Percentiles rank a stretch among this genome's conserved stretches.
Conservation (phyloP, 2,329 filamentous ascomycete genomes). For the Colletotrichum sublineola region DNA sequence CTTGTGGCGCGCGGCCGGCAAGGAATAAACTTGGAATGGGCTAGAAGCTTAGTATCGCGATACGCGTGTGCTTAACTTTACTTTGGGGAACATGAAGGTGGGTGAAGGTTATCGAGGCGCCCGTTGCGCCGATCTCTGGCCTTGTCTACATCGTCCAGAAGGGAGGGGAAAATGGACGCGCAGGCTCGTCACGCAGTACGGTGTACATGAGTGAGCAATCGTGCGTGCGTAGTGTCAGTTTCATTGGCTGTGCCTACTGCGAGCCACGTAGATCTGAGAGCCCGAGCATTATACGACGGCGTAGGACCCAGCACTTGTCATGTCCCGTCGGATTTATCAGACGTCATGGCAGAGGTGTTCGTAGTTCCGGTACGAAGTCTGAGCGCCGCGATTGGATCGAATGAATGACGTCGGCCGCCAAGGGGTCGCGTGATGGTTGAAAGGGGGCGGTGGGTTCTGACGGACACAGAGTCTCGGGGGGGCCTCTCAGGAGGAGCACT, state of each 20-base stretch:
- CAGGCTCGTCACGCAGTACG: neutral
- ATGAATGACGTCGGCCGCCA: neutral
- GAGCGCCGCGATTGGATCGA: neutral
- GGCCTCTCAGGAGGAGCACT: neutral
- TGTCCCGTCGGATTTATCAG: neutral
- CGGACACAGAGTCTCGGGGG: neutral
- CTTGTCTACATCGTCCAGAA: neutral
- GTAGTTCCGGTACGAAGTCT: neutral
- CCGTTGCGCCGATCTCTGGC: neutral
- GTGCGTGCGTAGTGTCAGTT: neutral
- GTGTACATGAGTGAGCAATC: neutral
- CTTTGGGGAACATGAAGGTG: neutral
- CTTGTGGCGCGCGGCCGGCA: neutral
- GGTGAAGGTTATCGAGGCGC: neutral
- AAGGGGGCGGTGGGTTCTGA: neutral
- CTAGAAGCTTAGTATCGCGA: constrained; percentile 10
- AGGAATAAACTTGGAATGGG: neutral
- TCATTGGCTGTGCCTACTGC: neutral
- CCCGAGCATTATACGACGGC: neutral
- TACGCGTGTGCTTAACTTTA: neutral
- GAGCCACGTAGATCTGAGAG: neutral
- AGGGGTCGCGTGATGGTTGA: neutral
- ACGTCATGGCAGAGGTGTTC: neutral
- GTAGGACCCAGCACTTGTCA: neutral
- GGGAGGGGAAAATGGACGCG: neutral